These are phyloP conservation scores for Poa pratensis DNA, from an alignment of 176 grass and related monocot genomes.

Conservation along the genomic window DNA sequence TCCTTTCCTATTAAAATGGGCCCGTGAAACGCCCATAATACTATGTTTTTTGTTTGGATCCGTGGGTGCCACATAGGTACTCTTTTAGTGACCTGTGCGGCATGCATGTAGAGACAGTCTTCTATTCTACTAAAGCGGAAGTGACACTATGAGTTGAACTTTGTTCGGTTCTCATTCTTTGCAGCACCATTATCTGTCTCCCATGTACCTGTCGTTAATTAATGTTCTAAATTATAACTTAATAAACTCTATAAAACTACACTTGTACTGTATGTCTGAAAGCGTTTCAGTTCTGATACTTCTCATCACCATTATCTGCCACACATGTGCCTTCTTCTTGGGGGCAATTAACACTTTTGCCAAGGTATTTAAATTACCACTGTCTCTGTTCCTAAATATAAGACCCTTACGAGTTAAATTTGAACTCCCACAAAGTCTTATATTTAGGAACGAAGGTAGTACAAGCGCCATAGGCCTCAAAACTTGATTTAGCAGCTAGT, in stretches of 20 bases:
- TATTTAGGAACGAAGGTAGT: too few species aligned
- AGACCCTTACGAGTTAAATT: too few species aligned
- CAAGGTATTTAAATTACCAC: neutral
- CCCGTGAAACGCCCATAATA: neutral
- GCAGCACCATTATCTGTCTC: slow-evolving; percentile 21
- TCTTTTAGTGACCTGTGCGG: slow-evolving; percentile 33
- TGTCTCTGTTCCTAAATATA: too few species aligned
- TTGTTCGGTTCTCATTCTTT: slow-evolving; percentile 21
- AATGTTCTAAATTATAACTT: neutral
- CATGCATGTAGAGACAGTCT: slow-evolving; percentile 49
- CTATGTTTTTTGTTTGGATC: slow-evolving; percentile 19
- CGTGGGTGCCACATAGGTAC: slow-evolving; percentile 29
- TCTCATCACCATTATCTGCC: neutral
- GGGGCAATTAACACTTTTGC: neutral
- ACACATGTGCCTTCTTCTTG: neutral
- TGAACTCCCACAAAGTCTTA: too few species aligned
- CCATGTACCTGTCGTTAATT: neutral
- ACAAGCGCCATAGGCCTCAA: neutral
- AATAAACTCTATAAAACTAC: neutral
- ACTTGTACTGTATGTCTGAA: neutral
- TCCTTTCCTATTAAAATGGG: slow-evolving; percentile 30
- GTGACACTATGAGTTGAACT: slow-evolving; percentile 13
- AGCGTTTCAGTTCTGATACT: neutral
- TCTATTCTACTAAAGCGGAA: slow-evolving; percentile 50
- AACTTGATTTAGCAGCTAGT: neutral